Evolutionary conservation across 768 basidiomycete genomes (phyloP).

Genomic region (Lactarius hatsudake): DNA sequence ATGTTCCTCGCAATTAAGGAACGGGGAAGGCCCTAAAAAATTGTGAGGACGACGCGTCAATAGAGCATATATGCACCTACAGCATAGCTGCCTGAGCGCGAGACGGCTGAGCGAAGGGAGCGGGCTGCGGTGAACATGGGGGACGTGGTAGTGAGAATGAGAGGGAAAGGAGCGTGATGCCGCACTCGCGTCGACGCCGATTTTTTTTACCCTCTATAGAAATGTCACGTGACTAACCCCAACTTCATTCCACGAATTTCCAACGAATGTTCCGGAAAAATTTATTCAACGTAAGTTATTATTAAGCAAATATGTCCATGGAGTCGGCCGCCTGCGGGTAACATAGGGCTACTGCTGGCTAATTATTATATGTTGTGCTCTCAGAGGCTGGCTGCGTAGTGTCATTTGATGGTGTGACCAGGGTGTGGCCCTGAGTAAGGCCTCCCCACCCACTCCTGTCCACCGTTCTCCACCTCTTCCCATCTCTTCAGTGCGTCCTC

Average conservation of each 20-base stretch:
- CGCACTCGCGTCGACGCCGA: slow-evolving; percentile 17
- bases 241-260: not conserved
- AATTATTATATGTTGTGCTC: too few relatives aligned
- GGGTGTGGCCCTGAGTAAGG: not conserved
- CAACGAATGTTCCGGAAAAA: not conserved
- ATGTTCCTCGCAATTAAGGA: slow-evolving; percentile 84
- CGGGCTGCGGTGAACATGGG: slow-evolving; percentile 73
- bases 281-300: not conserved
- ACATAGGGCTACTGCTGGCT: too few relatives aligned
- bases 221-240: not conserved
- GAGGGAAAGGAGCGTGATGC: slow-evolving; percentile 1
- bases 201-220: slow-evolving; percentile 14
- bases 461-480: slow-evolving; percentile 45
- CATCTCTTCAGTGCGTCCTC: slow-evolving; percentile 44
- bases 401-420: not conserved
- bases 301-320: not conserved
- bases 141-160: slow-evolving; percentile 38
- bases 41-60: slow-evolving; percentile 13
- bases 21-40: slow-evolving; percentile 58
- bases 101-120: slow-evolving; percentile 56
- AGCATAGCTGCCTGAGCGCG: slow-evolving; percentile 63
- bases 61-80: slow-evolving; percentile 37
- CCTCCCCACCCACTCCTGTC: slow-evolving; percentile 38
- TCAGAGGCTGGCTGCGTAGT: too few relatives aligned
- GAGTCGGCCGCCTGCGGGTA: too few relatives aligned